Conservation (phyloP, 306 rosid genomes). For the Fragaria iinumae region DNA sequence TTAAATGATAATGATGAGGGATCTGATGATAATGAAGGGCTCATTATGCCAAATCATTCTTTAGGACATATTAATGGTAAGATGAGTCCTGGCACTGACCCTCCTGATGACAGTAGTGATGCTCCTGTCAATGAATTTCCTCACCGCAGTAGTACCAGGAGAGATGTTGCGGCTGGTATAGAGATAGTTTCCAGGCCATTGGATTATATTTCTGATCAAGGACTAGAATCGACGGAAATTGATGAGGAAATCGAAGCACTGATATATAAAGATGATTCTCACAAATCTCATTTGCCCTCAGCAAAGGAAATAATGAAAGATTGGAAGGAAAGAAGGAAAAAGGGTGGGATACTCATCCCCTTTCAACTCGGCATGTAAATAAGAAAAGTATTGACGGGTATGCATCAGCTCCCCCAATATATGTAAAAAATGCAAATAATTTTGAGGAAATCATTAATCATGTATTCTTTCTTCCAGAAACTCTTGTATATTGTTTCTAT, state of each 20-base stretch:
- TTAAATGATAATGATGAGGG: constrained; percentile 19
- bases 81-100: constrained; percentile 25
- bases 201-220: constrained; percentile 20
- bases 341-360: constrained; percentile 38
- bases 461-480: no score
- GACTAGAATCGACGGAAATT: constrained; percentile 32
- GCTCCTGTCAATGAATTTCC: constrained; percentile 10
- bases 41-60: constrained; percentile 22
- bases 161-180: constrained; percentile 19
- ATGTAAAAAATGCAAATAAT: background rate
- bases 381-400: background rate
- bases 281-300: constrained; percentile 35
- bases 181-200: constrained; percentile 25
- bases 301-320: constrained; percentile 61
- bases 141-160: constrained; percentile 22
- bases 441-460: background rate
- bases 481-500: background rate
- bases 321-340: constrained; percentile 71
- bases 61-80: constrained; percentile 28
- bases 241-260: constrained; percentile 35
- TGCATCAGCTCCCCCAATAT: background rate
- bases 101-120: constrained; percentile 23
- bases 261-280: constrained; percentile 14
- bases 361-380: constrained; percentile 26
- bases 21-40: constrained; percentile 21